Percentiles rank a stretch among this genome's conserved stretches.
phyloP scores from a whole-genome alignment of 2,329 filamentous ascomycete genomes.

The Trichothecium roseum region DNA sequence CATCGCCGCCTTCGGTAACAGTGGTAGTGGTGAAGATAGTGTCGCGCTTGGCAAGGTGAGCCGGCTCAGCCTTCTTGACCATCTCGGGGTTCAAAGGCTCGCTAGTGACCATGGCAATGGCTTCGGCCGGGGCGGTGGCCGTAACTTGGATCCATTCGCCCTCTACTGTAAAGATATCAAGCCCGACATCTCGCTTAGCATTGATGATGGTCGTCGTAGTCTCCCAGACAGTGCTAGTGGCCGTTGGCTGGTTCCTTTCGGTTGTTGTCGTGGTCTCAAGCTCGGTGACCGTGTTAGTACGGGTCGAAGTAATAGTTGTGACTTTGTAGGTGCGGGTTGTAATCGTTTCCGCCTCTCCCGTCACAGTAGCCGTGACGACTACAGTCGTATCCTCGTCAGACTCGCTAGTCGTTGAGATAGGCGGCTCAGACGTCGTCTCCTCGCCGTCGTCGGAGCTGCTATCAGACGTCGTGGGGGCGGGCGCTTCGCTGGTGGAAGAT shows the following conservation, averaged over 20 bases:
- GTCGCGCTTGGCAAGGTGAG: constrained; percentile 21
- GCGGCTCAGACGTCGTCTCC: neutral
- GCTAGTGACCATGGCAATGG: constrained; percentile 2
- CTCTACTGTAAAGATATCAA: neutral
- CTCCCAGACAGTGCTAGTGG: constrained; percentile 22
- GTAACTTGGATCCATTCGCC: constrained; percentile 1
- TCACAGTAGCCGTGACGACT: constrained; percentile 19
- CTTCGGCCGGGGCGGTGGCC: constrained; percentile 1
- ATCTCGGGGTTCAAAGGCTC: neutral
- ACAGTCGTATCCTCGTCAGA: constrained; percentile 16
- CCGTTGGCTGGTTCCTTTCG: constrained; percentile 18
- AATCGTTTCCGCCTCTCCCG: constrained; percentile 7
- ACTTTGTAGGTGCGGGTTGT: constrained; percentile 4
- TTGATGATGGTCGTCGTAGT: constrained; percentile 24
- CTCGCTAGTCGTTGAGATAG: neutral
- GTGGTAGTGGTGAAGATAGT: constrained; percentile 20
- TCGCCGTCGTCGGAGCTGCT: neutral
- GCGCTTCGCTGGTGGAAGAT: neutral
- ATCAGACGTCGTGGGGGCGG: neutral
- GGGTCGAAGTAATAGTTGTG: constrained; percentile 9
- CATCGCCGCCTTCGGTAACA: constrained; percentile 15
- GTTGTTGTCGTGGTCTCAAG: constrained; percentile 18
- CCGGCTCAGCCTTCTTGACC: constrained; percentile 2
- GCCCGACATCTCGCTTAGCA: constrained; percentile 16
- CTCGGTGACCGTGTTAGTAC: constrained; percentile 13